These are phyloP conservation scores for Mycena amicta DNA, from an alignment of 768 basidiomycete genomes.

Conservation along the genomic window DNA sequence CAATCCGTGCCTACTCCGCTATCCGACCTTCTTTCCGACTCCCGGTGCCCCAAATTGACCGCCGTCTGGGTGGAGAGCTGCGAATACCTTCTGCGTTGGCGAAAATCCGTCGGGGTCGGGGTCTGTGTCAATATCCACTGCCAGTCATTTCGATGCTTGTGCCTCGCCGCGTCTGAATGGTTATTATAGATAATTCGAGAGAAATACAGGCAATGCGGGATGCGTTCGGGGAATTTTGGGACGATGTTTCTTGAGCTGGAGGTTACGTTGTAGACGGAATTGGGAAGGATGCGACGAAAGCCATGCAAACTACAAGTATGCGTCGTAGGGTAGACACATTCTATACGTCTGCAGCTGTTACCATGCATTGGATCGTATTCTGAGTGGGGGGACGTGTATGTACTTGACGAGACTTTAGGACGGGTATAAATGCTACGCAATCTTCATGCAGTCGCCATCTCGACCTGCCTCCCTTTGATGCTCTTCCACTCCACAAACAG, in stretches of 20 bases:
- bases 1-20: neutral
- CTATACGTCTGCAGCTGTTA: no score
- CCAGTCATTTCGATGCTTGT: neutral
- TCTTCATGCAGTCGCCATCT: neutral
- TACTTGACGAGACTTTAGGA: no score
- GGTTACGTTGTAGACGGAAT: no score
- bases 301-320: no score
- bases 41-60: neutral
- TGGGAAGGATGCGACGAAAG: no score
- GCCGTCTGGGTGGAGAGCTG: neutral
- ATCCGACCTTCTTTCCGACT: neutral
- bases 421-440: neutral
- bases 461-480: neutral
- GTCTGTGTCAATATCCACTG: neutral
- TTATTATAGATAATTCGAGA: neutral
- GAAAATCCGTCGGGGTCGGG: neutral
- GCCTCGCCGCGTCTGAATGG: neutral
- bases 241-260: neutral
- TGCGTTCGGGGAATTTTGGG: neutral
- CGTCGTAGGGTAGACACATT: no score
- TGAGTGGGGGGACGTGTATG: no score
- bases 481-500: conserved; percentile 14
- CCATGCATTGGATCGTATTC: no score
- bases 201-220: neutral
- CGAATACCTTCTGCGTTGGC: neutral